A percentile compares a stretch with the other conserved stretches of the same genome.
These are phyloP conservation scores for Hypoxylon sp. DNA, from an alignment of 2,329 filamentous ascomycete genomes.

Conservation along the genomic window DNA sequence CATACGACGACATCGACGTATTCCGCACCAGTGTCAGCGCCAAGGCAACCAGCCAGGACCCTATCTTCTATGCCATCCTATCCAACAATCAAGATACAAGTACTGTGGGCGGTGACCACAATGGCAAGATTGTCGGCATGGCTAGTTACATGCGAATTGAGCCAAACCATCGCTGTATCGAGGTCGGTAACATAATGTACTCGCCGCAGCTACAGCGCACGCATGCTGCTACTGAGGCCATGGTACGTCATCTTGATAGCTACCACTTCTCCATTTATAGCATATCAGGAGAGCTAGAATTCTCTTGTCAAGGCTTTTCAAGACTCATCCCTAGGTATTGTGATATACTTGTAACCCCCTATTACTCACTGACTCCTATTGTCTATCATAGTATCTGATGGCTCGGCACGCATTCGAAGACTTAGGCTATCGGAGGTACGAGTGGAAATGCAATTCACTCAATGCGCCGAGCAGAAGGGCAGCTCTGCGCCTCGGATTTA, in stretches of 20 bases:
- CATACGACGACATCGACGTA: conserved; percentile 42
- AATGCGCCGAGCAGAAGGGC: conserved; percentile 70
- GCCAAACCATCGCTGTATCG: conserved; percentile 65
- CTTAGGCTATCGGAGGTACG: conserved; percentile 69
- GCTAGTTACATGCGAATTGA: conserved; percentile 61
- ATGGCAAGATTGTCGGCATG: conserved; percentile 46
- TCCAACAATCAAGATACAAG: conserved; percentile 22
- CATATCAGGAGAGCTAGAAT: background rate
- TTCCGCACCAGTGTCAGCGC: conserved; percentile 44
- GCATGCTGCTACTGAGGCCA: conserved; percentile 69
- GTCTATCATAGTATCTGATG: conserved; percentile 62
- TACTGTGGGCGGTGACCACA: conserved; percentile 16
- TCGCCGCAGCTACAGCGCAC: conserved; percentile 67
- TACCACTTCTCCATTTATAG: background rate
- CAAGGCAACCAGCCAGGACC: conserved; percentile 41
- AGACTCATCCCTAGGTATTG: background rate
- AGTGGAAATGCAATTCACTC: conserved; percentile 75
- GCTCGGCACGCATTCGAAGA: conserved; percentile 67
- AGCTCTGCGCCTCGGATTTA: conserved; percentile 71
- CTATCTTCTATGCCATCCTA: conserved; percentile 51
- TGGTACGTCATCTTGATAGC: conserved; percentile 46
- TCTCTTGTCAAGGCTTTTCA: background rate
- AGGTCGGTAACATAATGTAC: conserved; percentile 71
- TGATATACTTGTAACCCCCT: background rate
- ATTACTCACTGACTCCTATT: background rate